Evolutionary conservation across 176 grass and related monocot genomes (phyloP), one percentile per base, ranked within the genome.

Genomic region (Carex littledalei): DNA sequence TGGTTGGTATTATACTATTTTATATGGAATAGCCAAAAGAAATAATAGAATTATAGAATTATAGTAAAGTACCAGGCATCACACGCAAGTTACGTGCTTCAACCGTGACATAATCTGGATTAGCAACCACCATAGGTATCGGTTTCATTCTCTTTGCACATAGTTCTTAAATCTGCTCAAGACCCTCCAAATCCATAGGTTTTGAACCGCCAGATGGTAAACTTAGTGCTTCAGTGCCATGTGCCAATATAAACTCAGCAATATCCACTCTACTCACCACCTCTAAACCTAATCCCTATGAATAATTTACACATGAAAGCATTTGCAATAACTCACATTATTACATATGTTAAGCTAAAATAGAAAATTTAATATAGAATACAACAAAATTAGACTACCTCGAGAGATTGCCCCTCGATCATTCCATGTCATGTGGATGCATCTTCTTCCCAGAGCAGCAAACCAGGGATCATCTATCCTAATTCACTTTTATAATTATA

Each of bases 51-150:
- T n/a, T n/a, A n/a, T n/a, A n/a, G n/a, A n/a, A n/a, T 81, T 20
- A 71, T 13, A 54, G 56, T 78, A 17, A 54, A 86, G 5, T 87
- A 95, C 95, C 93, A 89, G 93, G 93, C 95, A 98, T 98, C 50
- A 98, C 88, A 68, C 84, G 91, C 59, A 98, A 78, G 67, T 89
- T 65, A 87, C 88, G 80, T 89, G 88, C 95, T 88, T 95, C 95
- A 35, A 98, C 95, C 86, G 95, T 98, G 58, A 98, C 93, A 89
- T 93, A 98, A 88, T 98, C 95, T 67, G 95, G 95, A 87, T 94
- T 98, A 86, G 93, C 93, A 45, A 98, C 93, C 57, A 98, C 88
- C 95, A 94, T 89, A 15, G 93, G 95, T 81, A 95, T 85, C 9
- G 93, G 95, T 81, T 93, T 85, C 85, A 68, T 81, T 72, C 85